phyloP scores from a whole-genome alignment of 192 early-diverging fungal species.

The Backusella mclennaniae region DNA sequence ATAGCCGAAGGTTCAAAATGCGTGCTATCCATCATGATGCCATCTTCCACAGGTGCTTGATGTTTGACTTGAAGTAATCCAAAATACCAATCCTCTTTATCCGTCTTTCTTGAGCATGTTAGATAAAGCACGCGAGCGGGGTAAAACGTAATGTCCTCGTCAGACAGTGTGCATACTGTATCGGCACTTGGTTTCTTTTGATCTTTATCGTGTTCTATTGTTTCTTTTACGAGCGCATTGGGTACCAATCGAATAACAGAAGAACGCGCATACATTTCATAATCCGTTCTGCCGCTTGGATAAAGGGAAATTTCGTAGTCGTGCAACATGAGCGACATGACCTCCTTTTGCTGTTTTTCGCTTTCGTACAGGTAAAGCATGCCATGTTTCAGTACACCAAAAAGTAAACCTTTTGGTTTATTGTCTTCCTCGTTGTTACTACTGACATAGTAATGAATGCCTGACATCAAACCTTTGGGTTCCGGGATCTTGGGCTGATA shows the following conservation, averaged over 20 bases:
- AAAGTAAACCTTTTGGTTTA: conserved; percentile 48
- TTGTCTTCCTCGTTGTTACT: background rate
- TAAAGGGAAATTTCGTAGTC: conserved; percentile 73
- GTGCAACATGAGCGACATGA: conserved; percentile 62
- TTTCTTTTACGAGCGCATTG: conserved; percentile 13
- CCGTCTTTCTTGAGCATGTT: conserved; percentile 57
- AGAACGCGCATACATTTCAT: conserved; percentile 68
- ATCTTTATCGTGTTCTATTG: background rate
- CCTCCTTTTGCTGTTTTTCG: conserved; percentile 48
- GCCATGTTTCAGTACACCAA: conserved; percentile 72
- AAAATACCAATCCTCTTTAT: conserved; percentile 95
- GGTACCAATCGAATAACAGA: conserved; percentile 56
- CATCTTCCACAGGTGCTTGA: conserved; percentile 47
- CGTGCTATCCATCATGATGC: conserved; percentile 32
- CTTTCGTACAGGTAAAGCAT: conserved; percentile 81
- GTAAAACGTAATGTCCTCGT: conserved; percentile 29
- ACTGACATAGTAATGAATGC: conserved; percentile 10
- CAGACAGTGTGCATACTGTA: conserved; percentile 61
- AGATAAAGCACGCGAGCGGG: conserved; percentile 60
- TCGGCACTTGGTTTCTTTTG: conserved; percentile 39
- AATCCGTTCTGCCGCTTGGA: conserved; percentile 66
- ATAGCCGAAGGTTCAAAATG: conserved; percentile 39
- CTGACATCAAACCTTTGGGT: conserved; percentile 15
- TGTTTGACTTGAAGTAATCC: conserved; percentile 64
- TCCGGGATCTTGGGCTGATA: conserved; percentile 21